Evolutionary conservation across 495 filamentous ascomycete genomes (phyloP), one percentile per base, ranked within the genome.

Genomic region (Lichina pygmaea): DNA sequence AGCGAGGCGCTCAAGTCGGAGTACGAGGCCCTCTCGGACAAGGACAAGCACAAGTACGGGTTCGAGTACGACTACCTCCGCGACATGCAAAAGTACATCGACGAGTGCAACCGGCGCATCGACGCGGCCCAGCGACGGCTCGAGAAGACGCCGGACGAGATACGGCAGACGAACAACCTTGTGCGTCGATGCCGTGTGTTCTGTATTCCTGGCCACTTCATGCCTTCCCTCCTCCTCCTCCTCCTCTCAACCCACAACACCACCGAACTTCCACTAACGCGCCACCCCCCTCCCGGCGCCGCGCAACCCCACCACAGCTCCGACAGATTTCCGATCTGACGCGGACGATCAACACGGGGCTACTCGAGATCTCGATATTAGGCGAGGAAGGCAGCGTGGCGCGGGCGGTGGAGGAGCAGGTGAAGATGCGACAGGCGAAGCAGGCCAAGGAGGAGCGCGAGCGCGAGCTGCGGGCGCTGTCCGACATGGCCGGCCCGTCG

Each of bases 141-240:
- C 44, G 89, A 99, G 60, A 95, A 95, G 68, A 95, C 91, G 0
- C 84, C 85, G 40, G 91, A 99, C 59, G 89, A 99, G 66, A 93
- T 99, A 47, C 66, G 79, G 34, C 82, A 94, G 67, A 95, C 89
- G n/a, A 94, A 94, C 58, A 69, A 75, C 15, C 62, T 95, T 48
- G 68, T 76, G 61, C 41, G 62, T 53, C 15, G 8, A 12, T 46
- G 11, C n/a, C 4, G 2, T 24, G 4, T 24, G 2, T 24, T 24
- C 24, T 2, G 24, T 24, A 24, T 4, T 24, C 24, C 24, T 24
- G 24, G 2, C 24, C 24, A 24, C 24, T 24, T 24, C 24, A 24
- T 24, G 2, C 24, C 24, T 44, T 24, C 24, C 32, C 48, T 33
- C 9, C 33, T 33, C 7, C 16, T 31, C 17, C 38, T 2, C 44